Base-by-base conservation (phyloP, 257 asterid species). In the Solanum piurae region DNA sequence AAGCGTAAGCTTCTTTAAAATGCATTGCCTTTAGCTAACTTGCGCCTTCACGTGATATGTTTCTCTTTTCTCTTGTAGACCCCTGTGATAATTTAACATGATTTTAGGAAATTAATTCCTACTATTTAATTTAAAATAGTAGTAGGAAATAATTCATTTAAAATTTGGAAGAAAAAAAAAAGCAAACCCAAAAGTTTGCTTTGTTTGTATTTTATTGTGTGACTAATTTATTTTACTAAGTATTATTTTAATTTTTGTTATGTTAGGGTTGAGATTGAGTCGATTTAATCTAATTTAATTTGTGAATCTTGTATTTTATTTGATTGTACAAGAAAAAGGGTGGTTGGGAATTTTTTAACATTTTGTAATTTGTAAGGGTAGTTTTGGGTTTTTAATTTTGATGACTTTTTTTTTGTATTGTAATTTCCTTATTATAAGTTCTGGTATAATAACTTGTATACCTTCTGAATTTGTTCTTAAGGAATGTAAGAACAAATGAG, bases 31-130 rank as follows among this genome's bases (percentile, higher is more conserved):
- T 72, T 34, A 36, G 79, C 86, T 60, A 82, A 88, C 64, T 86
- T 86, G 87, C 89, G 68, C 60, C 68, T 85, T 89, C 92, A 90
- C 89, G 86, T 90, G 92, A 82, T 89, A 87, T 87, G 90, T 88
- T 88, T 86, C 86, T 49, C 66, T 42, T 42, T 77, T 42, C 69
- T 86, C 29, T 77, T 44, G 90, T 90, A 84, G 89, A 88, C 68
- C 87, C 87, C 83, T 69, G 27, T 40, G 86, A 82, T 36, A 74
- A 76, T 25, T 68, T 77, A 77, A 80, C 85, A 46, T 80, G 37
- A 52, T 33, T 74, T 68, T 90, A 82, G 84, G 49, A 62, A 52
- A 72, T 36, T 86, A 66, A 72, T 27, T 86, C 60, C 76, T 37
- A 86, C 76, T 37, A 86, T n/a, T 66, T 69, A n/a, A 72, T 79